Evolutionary conservation across 352 stramenopile species (phyloP).

Genomic region (Thraustochytrium sp.): DNA sequence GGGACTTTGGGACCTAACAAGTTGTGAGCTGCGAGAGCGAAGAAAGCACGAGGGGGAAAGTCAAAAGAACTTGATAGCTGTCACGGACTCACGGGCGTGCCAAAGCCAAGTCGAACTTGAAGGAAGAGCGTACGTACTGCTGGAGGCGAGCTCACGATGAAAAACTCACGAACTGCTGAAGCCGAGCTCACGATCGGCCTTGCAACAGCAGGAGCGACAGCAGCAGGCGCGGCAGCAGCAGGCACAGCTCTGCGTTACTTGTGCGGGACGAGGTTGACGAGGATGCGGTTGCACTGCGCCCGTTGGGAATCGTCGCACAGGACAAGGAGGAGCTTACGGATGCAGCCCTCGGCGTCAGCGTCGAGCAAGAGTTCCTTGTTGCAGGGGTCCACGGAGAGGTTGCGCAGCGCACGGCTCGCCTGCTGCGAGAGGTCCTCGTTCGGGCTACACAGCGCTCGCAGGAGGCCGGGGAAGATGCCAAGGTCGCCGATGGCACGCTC

Average conservation of each 20-base stretch:
- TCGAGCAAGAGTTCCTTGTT: conserved; percentile 80
- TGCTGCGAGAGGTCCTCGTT: conserved; percentile 51
- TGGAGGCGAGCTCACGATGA: no score
- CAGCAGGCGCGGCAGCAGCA: no score
- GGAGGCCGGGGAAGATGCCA: conserved; percentile 78
- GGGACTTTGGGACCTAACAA: no score
- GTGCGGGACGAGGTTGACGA: background rate
- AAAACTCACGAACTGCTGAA: no score
- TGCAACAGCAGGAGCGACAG: no score
- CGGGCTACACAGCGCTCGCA: conserved; percentile 65
- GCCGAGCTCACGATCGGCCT: no score
- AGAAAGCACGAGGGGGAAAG: no score
- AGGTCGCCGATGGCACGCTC: conserved; percentile 79
- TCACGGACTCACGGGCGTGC: no score
- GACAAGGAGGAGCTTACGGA: background rate
- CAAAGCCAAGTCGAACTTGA: background rate
- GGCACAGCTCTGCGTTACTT: background rate
- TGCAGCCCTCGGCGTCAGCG: background rate
- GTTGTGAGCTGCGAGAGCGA: no score
- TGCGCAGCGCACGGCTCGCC: conserved; percentile 75
- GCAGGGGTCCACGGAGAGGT: conserved; percentile 81
- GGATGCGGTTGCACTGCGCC: background rate
- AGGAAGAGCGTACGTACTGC: no score
- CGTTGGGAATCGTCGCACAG: background rate
- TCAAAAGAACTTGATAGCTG: no score